Evolutionary conservation across 306 rosid species (phyloP).

Genomic region (Cucurbita maxima): DNA sequence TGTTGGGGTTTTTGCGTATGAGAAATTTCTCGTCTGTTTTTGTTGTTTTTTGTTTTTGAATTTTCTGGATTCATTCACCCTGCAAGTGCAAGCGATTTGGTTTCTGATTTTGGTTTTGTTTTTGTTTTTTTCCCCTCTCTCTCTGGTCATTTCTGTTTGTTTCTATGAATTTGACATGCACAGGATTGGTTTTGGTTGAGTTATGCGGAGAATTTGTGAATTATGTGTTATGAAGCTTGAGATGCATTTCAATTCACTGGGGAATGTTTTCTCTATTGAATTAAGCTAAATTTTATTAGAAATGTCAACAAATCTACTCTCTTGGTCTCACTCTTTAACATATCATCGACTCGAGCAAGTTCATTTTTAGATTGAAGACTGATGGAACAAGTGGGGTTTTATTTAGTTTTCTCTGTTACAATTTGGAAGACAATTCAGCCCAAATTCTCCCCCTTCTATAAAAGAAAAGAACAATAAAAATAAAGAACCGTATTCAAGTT

Average conservation of each 20-base stretch:
- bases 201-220: neutral
- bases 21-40: neutral
- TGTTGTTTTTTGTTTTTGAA: neutral
- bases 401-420: neutral
- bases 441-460: neutral
- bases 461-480: neutral
- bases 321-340: neutral
- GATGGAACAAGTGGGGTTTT: neutral
- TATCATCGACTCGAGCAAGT: neutral
- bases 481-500: neutral
- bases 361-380: neutral
- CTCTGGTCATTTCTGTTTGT: neutral
- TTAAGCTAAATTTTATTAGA: neutral
- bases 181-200: neutral
- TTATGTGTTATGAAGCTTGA: neutral
- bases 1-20: neutral
- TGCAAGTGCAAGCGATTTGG: neutral
- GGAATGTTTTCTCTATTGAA: neutral
- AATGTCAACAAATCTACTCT: neutral
- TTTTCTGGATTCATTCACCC: neutral
- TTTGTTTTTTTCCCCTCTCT: neutral
- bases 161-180: neutral
- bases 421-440: neutral
- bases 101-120: neutral
- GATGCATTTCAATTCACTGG: neutral